These are phyloP conservation scores for Ceratocystiopsis brevicomis DNA, from an alignment of 2,329 filamentous ascomycete genomes.

Conservation along the genomic window DNA sequence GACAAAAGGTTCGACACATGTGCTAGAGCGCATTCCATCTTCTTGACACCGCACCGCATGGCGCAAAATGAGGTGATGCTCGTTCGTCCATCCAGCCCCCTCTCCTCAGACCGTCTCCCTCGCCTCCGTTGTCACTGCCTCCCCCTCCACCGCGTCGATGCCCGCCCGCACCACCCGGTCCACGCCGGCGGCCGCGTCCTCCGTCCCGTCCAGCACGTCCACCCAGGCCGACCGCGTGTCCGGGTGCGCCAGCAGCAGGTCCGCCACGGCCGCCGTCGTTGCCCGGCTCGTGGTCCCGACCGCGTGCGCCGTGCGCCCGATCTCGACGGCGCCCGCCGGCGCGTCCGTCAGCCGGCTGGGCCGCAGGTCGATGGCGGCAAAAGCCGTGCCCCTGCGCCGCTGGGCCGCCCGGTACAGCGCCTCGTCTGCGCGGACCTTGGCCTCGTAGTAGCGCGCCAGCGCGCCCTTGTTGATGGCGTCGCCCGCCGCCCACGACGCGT, in stretches of 20 bases:
- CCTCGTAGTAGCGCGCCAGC: slow-evolving; percentile 36
- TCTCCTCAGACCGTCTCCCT: too few relatives aligned
- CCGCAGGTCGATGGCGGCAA: slow-evolving; percentile 34
- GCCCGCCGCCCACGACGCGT: slow-evolving; percentile 25
- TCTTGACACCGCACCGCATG: too few relatives aligned
- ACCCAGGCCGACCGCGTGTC: slow-evolving; percentile 29
- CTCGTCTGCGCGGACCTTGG: slow-evolving; percentile 42
- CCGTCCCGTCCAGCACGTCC: slow-evolving; percentile 35
- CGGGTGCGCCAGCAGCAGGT: slow-evolving; percentile 31
- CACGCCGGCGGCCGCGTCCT: slow-evolving; percentile 28
- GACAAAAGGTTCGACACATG: too few relatives aligned
- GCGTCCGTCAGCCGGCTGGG: slow-evolving; percentile 30
- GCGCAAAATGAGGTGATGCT: too few relatives aligned
- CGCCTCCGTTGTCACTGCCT: slow-evolving; percentile 14
- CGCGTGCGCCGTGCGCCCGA: slow-evolving; percentile 25
- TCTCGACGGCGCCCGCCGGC: slow-evolving; percentile 25
- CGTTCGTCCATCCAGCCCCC: too few relatives aligned
- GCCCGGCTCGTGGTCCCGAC: slow-evolving; percentile 30
- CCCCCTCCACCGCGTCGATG: slow-evolving; percentile 33
- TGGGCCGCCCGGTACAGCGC: slow-evolving; percentile 29
- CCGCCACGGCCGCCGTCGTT: slow-evolving; percentile 39
- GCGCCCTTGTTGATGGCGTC: slow-evolving; percentile 21
- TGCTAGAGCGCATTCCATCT: too few relatives aligned
- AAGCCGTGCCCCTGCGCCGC: slow-evolving; percentile 15
- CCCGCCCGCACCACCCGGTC: slow-evolving; percentile 28